Evolutionary conservation across 257 asterid genomes (phyloP).

Genomic region (Plantago ovata): DNA sequence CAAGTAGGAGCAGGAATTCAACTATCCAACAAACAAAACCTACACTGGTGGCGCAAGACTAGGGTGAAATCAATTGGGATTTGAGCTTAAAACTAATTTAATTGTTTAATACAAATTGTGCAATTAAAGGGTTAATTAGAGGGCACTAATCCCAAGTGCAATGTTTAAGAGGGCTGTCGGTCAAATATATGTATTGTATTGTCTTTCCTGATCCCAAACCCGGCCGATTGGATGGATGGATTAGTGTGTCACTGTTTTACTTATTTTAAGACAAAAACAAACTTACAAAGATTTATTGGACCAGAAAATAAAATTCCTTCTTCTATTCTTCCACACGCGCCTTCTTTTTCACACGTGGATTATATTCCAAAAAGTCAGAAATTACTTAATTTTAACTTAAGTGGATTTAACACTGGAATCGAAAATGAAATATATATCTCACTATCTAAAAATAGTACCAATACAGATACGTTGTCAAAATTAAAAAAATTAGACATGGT

Average conservation of each 20-base stretch:
- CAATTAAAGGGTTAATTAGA: conserved; percentile 4
- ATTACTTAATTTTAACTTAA: no score
- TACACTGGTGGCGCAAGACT: conserved; percentile 15
- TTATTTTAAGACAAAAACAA: background rate
- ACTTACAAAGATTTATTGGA: conserved; percentile 32
- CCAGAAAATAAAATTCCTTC: conserved; percentile 10
- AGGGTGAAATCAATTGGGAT: conserved; percentile 15
- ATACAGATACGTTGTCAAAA: no score
- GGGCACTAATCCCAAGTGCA: conserved; percentile 35
- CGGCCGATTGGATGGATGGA: background rate
- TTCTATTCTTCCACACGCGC: background rate
- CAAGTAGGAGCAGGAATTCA: conserved; percentile 8
- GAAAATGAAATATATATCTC: no score
- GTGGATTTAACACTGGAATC: no score
- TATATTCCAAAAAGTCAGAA: no score
- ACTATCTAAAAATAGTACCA: no score
- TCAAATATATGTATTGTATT: conserved; percentile 17
- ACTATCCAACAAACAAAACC: conserved; percentile 6
- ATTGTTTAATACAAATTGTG: background rate
- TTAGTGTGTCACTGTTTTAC: background rate
- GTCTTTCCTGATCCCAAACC: background rate
- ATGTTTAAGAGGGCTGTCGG: conserved; percentile 29
- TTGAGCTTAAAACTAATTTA: conserved; percentile 4
- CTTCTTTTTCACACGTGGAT: no score
- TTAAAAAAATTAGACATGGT: no score